Conservation (phyloP, 495 filamentous ascomycete genomes). For the Xeromyces bisporus region DNA sequence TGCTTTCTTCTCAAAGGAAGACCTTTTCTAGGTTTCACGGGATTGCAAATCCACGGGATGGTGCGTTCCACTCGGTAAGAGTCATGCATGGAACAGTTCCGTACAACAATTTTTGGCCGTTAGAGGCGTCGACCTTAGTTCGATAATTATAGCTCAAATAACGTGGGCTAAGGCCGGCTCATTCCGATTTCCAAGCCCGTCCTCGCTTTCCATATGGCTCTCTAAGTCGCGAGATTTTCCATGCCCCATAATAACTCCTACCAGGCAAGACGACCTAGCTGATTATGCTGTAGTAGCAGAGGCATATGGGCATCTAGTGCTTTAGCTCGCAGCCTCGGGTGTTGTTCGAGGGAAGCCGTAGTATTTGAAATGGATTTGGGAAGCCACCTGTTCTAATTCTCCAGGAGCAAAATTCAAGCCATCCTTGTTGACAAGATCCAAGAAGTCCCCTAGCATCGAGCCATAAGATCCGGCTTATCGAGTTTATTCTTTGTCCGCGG, state of each 20-base stretch:
- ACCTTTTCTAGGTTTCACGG: conserved; percentile 42
- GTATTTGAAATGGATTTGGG: conserved; percentile 54
- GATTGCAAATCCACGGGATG: conserved; percentile 56
- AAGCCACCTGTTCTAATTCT: conserved; percentile 63
- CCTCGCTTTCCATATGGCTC: conserved; percentile 61
- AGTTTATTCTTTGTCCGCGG: conserved; percentile 76
- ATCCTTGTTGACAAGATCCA: conserved; percentile 53
- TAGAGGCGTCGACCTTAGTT: conserved; percentile 32
- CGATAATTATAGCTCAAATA: conserved; percentile 56
- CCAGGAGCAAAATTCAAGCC: conserved; percentile 42
- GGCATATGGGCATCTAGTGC: conserved; percentile 55
- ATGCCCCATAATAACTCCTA: conserved; percentile 83
- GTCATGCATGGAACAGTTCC: conserved; percentile 70
- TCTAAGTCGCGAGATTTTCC: conserved; percentile 77
- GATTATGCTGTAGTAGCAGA: conserved; percentile 36
- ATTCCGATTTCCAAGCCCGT: conserved; percentile 38
- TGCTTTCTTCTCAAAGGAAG: conserved; percentile 15
- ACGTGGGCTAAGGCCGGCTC: conserved; percentile 45
- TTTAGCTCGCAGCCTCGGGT: conserved; percentile 50
- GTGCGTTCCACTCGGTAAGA: conserved; percentile 55
- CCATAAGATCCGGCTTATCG: conserved; percentile 92
- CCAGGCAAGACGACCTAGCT: conserved; percentile 38
- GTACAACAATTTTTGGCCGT: conserved; percentile 52
- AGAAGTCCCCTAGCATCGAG: conserved; percentile 55
- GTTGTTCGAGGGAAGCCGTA: conserved; percentile 60